Base-by-base conservation (phyloP, 2,329 filamentous ascomycete genomes). In the Ophiostoma perfectum region DNA sequence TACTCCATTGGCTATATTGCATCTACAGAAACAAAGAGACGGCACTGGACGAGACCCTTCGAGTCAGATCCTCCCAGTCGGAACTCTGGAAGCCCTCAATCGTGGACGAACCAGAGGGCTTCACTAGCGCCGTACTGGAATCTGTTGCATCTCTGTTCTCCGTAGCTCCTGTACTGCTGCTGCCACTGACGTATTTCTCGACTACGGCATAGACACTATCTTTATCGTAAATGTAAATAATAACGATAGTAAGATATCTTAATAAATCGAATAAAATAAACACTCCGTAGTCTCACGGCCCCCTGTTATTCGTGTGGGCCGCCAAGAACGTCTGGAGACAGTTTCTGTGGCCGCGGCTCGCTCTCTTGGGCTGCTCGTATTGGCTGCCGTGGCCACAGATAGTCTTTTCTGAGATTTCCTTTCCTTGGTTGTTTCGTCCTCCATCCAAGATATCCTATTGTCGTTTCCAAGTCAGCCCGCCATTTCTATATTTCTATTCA, bases 151-250 rank as follows among this genome's bases (percentile, higher is more conserved):
- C 27, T 27, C 27, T 27, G 27, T 2, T 7, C 42, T 45, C 42
- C 6, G 49, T 55, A 55, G n/a, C 49, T 55, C 49, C 49, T 55
- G 11, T 55, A 49, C 47, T 49, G 47, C 47, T 49, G n/a, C 49
- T 55, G 49, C 47, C n/a, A 55, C 8, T 18, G 18, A 55, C 49
- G 49, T 55, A 36, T 27, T 27, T 27, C 27, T 27, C 27, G 2
- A 27, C 27, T 27, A 27, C 27, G 27, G 27, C 27, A 55, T 55
- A 4, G n/a, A 5, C 49, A n/a, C 11, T 55, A 9, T 9, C 49
- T 27, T 52, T 9, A n/a, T 55, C 49, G 8, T 55, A 55, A 55
- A 55, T 55, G 49, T 55, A 55, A 55, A 55, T 1, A 27, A 2
- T 27, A 27, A 27, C 27, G 27, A 27, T 27, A 27, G 27, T 27